Evolutionary conservation across 257 asterid species (phyloP).

Genomic region (Solanum microdontum): DNA sequence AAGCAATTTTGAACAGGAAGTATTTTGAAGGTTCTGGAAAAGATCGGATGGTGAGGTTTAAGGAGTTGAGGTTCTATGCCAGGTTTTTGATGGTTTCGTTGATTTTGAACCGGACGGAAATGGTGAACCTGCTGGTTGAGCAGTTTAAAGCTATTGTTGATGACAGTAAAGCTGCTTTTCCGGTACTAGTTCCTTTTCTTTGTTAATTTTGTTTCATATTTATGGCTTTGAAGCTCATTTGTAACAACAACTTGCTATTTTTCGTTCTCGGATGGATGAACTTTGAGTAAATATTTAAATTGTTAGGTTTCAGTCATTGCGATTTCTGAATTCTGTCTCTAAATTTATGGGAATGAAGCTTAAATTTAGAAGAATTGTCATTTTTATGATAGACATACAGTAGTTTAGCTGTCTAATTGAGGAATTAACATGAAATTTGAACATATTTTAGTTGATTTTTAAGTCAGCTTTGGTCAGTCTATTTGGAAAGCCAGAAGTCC

Average conservation of each 20-base stretch:
- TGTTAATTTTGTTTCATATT: background rate
- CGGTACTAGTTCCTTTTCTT: constrained; percentile 27
- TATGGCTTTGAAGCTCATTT: background rate
- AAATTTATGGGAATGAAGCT: background rate
- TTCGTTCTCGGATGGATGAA: background rate
- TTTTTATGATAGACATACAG: background rate
- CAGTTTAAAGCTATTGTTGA: constrained; percentile 76
- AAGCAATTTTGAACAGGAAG: constrained; percentile 68
- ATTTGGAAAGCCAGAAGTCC: background rate
- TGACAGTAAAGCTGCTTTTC: constrained; percentile 63
- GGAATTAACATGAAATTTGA: background rate
- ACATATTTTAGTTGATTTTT: background rate
- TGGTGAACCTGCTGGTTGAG: constrained; percentile 64
- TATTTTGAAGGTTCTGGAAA: constrained; percentile 71
- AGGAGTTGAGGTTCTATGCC: constrained; percentile 91
- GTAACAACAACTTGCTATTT: background rate
- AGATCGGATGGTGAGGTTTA: constrained; percentile 79
- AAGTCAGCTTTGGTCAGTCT: background rate
- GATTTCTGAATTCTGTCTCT: background rate
- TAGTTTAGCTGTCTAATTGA: background rate
- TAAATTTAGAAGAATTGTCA: background rate
- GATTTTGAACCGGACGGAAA: constrained; percentile 59
- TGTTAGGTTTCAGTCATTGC: background rate
- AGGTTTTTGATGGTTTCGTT: constrained; percentile 84
- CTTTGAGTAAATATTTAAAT: background rate